Percentiles rank a stretch among this genome's conserved stretches.
Conservation (phyloP, 352 stramenopile genomes). For the Pythium coloratum region DNA sequence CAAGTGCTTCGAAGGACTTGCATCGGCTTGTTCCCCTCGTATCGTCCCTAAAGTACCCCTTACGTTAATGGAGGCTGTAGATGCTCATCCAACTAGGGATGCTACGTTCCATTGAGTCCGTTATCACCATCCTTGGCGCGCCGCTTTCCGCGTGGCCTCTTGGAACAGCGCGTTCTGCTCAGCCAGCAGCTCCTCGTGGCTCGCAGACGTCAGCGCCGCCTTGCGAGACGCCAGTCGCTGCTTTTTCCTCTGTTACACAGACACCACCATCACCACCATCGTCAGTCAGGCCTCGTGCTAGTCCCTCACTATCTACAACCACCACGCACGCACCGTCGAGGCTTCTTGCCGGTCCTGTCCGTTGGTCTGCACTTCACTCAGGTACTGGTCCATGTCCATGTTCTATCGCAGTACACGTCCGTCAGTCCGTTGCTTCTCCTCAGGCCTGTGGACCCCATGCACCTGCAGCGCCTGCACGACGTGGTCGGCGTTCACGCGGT, state of each 20-base stretch:
- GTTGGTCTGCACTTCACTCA: slow-evolving; percentile 8
- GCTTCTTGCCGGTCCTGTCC: slow-evolving; percentile 9
- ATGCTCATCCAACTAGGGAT: too few species aligned
- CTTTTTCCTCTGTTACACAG: slow-evolving; percentile 31
- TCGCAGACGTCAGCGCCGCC: slow-evolving; percentile 29
- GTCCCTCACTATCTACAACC: background rate
- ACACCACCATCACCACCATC: background rate
- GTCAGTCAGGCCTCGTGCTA: too few species aligned
- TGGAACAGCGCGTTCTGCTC: slow-evolving; percentile 79
- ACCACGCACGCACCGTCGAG: slow-evolving; percentile 8
- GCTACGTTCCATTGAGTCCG: too few species aligned
- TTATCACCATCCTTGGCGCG: slow-evolving; percentile 62
- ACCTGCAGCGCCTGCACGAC: slow-evolving; percentile 59
- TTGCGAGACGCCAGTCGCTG: slow-evolving; percentile 43
- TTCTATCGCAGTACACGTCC: background rate
- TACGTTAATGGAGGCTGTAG: too few species aligned
- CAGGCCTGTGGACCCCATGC: background rate
- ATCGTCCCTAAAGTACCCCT: too few species aligned
- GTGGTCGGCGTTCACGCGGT: slow-evolving; percentile 64
- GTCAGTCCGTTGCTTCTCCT: background rate
- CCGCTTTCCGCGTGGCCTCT: slow-evolving; percentile 56
- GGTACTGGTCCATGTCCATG: slow-evolving; percentile 17
- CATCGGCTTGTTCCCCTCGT: too few species aligned
- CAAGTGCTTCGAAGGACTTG: too few species aligned
- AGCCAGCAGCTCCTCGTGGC: slow-evolving; percentile 59